Evolutionary conservation across 805 yeast genomes (phyloP).

Genomic region (Candida sakaeoensis): DNA sequence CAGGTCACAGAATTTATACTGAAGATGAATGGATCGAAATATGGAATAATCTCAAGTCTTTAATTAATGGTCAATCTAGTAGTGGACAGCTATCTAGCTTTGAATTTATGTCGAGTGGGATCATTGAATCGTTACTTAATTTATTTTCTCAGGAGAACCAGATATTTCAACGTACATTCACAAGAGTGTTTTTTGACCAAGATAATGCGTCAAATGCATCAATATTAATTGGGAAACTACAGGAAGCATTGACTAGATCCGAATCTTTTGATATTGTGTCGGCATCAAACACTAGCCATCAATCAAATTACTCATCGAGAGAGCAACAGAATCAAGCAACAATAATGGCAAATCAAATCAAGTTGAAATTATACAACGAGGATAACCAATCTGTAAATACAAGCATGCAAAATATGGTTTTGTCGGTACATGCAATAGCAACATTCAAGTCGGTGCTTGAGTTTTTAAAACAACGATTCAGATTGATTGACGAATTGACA

Average conservation of each 20-base stretch:
- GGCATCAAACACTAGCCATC: constrained; percentile 30
- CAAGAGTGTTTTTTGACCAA: constrained; percentile 30
- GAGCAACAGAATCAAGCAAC: constrained; percentile 41
- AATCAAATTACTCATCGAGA: constrained; percentile 3
- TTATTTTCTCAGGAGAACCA: constrained; percentile 31
- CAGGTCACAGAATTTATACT: constrained; percentile 7
- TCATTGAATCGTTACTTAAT: constrained; percentile 42
- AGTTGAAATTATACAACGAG: constrained; percentile 43
- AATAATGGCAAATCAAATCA: constrained; percentile 69
- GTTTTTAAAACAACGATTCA: constrained; percentile 42
- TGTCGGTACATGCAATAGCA: constrained; percentile 58
- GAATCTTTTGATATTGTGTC: constrained; percentile 68
- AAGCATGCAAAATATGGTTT: constrained; percentile 28
- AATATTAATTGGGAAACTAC: constrained; percentile 54
- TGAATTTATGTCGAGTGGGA: constrained; percentile 69
- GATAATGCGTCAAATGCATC: constrained; percentile 19
- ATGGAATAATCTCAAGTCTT: constrained; percentile 21
- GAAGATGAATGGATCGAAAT: constrained; percentile 27
- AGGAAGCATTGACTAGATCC: constrained; percentile 67
- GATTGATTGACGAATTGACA: constrained; percentile 23
- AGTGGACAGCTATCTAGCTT: constrained; percentile 54
- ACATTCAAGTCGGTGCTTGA: constrained; percentile 51
- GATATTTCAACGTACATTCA: constrained; percentile 44
- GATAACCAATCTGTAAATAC: constrained; percentile 17
- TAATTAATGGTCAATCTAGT: constrained; percentile 13